These are phyloP conservation scores for Sphagnum tenellum DNA, from an alignment of 225 moss, liverwort and hornwort genomes.

Conservation along the genomic window DNA sequence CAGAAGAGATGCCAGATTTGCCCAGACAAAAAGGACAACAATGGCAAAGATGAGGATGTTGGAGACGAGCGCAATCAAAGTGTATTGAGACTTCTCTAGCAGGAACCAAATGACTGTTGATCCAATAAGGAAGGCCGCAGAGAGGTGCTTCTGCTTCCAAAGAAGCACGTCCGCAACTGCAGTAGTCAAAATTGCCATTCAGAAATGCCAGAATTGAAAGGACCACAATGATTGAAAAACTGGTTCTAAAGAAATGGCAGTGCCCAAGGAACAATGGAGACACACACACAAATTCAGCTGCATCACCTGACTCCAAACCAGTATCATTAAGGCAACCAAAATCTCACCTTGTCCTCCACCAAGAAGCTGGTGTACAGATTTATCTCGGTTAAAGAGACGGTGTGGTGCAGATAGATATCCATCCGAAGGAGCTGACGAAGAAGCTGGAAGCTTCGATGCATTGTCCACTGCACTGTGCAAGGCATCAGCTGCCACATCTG, in stretches of 20 bases:
- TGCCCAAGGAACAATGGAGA: too few species aligned
- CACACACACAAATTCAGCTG: too few species aligned
- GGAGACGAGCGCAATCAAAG: constrained; percentile 60
- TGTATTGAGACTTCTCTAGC: constrained; percentile 84
- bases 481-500: constrained; percentile 11
- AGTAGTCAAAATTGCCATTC: not conserved
- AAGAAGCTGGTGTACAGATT: constrained; percentile 50
- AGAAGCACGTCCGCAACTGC: constrained; percentile 64
- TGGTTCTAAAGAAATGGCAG: too few species aligned
- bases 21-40: constrained; percentile 77
- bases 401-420: constrained; percentile 18
- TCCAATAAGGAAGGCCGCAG: constrained; percentile 46
- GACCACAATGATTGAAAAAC: too few species aligned
- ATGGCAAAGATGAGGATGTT: constrained; percentile 76
- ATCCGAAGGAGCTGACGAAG: constrained; percentile 17
- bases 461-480: constrained; percentile 39
- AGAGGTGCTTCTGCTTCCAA: constrained; percentile 66
- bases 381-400: constrained; percentile 41
- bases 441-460: constrained; percentile 45
- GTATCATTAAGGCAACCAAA: not conserved
- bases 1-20: constrained; percentile 68
- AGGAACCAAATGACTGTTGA: constrained; percentile 63
- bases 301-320: not conserved
- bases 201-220: not conserved
- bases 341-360: constrained; percentile 66